Evolutionary conservation across 2,329 filamentous ascomycete genomes (phyloP).

Genomic region (Acarospora socialis): DNA sequence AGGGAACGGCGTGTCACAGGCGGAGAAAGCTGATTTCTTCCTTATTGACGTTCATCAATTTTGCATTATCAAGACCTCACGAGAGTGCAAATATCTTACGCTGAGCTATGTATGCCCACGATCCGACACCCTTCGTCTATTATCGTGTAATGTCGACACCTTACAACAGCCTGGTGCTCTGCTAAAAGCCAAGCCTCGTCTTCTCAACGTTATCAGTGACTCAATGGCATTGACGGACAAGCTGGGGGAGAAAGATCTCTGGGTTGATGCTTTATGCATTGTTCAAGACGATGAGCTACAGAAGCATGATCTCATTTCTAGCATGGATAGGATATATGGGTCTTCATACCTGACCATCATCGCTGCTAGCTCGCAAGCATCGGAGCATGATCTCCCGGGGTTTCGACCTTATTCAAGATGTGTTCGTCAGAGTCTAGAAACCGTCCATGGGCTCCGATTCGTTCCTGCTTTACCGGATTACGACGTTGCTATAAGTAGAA

Average conservation of each 20-base stretch:
- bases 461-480: neutral
- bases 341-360: constrained; percentile 4
- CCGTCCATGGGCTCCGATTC: neutral
- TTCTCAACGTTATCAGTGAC: too few relatives aligned
- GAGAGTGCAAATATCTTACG: too few relatives aligned
- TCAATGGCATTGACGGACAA: too few relatives aligned
- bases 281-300: constrained; percentile 10
- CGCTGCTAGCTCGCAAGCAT: neutral
- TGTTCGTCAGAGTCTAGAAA: neutral
- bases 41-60: too few relatives aligned
- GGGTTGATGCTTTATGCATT: constrained; percentile 13
- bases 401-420: neutral
- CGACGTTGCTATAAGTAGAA: neutral
- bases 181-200: too few relatives aligned
- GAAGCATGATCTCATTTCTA: constrained; percentile 5
- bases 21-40: too few relatives aligned
- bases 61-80: too few relatives aligned
- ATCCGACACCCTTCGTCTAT: too few relatives aligned
- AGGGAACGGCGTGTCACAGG: too few relatives aligned
- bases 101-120: too few relatives aligned
- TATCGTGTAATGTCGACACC: too few relatives aligned
- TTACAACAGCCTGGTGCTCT: too few relatives aligned
- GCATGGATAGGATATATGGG: constrained; percentile 11
- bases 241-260: constrained; percentile 11
- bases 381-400: neutral